phyloP scores from a whole-genome alignment of 2,329 filamentous ascomycete species.

The Proliferodiscus dingleyae region DNA sequence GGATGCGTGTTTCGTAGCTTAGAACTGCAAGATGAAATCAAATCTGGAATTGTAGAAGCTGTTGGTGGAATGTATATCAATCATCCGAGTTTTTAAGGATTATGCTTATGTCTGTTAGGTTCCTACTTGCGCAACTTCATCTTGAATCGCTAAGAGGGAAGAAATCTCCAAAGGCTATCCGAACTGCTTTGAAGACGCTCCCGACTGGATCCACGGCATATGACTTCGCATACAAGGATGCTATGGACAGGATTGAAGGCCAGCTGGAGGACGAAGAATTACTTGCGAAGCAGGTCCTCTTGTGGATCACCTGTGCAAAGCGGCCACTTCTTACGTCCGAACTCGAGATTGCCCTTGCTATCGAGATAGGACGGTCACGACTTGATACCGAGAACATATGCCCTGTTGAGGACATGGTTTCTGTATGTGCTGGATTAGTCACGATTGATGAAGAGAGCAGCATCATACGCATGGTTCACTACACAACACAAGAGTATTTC shows the following conservation, averaged over 20 bases:
- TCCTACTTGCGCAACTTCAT: slow-evolving; percentile 31
- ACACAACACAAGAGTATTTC: slow-evolving; percentile 30
- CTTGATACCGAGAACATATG: slow-evolving; percentile 16
- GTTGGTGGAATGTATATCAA: slow-evolving; percentile 30
- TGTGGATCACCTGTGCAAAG: slow-evolving; percentile 17
- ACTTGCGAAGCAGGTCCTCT: slow-evolving; percentile 30
- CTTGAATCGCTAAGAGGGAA: slow-evolving; percentile 29
- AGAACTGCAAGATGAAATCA: slow-evolving; percentile 21
- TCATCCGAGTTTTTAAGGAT: background rate
- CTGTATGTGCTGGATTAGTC: slow-evolving; percentile 24
- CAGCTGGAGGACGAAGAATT: slow-evolving; percentile 23
- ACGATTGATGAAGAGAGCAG: slow-evolving; percentile 21
- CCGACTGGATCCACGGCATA: slow-evolving; percentile 19
- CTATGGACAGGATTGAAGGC: slow-evolving; percentile 32
- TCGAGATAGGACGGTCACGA: slow-evolving; percentile 11
- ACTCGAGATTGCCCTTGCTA: slow-evolving; percentile 29
- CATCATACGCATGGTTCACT: slow-evolving; percentile 24
- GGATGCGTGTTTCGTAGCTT: slow-evolving; percentile 12
- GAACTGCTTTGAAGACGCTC: slow-evolving; percentile 26
- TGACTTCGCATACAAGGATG: slow-evolving; percentile 37
- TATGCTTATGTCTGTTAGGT: slow-evolving; percentile 4
- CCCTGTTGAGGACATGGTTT: slow-evolving; percentile 12
- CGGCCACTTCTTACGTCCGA: slow-evolving; percentile 23
- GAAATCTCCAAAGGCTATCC: slow-evolving; percentile 26
- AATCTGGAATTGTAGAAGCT: slow-evolving; percentile 14